Base-by-base conservation (phyloP, 2,329 filamentous ascomycete genomes). In the Samsoniella hepiali region DNA sequence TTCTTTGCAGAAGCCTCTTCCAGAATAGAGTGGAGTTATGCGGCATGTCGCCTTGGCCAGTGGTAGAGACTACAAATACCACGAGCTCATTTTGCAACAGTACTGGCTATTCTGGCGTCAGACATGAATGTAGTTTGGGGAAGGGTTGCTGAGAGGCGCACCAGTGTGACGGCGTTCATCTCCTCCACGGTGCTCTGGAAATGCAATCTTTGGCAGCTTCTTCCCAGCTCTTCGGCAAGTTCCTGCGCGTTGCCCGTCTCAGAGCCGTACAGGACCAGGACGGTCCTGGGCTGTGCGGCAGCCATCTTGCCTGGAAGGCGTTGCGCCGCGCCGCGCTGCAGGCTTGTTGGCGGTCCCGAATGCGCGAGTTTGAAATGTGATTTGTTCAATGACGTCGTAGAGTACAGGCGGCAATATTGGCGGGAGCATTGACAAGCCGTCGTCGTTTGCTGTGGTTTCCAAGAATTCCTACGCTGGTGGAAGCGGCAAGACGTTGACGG, bases 231-330 rank as follows among this genome's bases (percentile, higher is more conserved):
- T 71, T 92, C 88, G 27, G 95, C 94, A 67, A 94, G 86, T 76
- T 98, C 94, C 76, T 97, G 91, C 62, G 92, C 89, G 72, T 95
- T 97, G 63, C 95, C 95, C 29, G 93, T 98, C 79, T 99, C 95
- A 45, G 94, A 96, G 62, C 92, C 95, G 77, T 97, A 99, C 40
- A 96, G 83, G 64, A 99, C 82, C 68, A 96, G 84, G 57, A 84
- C 75, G 64, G 77, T 78, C 68, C 83, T 75, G 3, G 34, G 45
- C 47, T 58, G 53, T 27, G 60, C 67, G 50, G 71, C 68, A 69
- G 40, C 32, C 59, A 61, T 61, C 27, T 45, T 49, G 40, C 22
- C 9, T 15, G 5, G 1, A 5, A n/a, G 31, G n/a, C 11, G 55
- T 15, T 36, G 42, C 42, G 32, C 56, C 56, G n/a, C 31, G 32